Evolutionary conservation across 768 basidiomycete genomes (phyloP), one percentile per base, ranked within the genome.

Genomic region (Boletellus sp.): DNA sequence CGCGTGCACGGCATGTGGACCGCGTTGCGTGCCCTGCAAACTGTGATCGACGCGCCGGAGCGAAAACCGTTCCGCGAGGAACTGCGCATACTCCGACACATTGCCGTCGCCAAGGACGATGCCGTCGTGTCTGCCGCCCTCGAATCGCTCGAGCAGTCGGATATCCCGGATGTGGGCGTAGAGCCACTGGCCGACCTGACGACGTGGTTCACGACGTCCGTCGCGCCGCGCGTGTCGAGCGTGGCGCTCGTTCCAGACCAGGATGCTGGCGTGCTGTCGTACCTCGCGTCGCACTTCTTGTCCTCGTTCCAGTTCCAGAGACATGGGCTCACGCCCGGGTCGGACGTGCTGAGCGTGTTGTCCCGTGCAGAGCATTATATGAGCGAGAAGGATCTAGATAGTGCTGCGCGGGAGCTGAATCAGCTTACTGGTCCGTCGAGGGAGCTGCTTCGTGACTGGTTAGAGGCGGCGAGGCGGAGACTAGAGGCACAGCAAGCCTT

Each of bases 231-330:
- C 50, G 85, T 97, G 43, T 79, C 86, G 23, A 82, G 80, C 46
- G 93, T 96, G n/a, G 88, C 94, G 7, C 78, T 99, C 42, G 92
- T 97, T 3, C 96, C 96, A 3, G 90, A 95, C 59, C 76, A 85
- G 68, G 78, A 93, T 59, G 93, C 93, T 3, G 93, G 93, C 19
- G 77, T 97, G 35, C 74, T 96, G 12, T 85, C 93, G 2, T 90
- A 92, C 65, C 72, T 96, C 19, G 85, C 90, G 12, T 91, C 88
- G n/a, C 78, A 83, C 43, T 72, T 84, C 22, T 70, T 96, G 44
- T 86, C 88, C 11, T 72, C 79, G 35, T 76, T 96, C 55, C 75
- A 83, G 47, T 95, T 98, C 74, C 82, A 81, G 65, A 76, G 87
- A 54, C 82, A 83, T 16, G 94, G 94, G 0, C 72, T 90, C 17